Conservation (phyloP, 306 rosid genomes). For the Malus sylvestris region DNA sequence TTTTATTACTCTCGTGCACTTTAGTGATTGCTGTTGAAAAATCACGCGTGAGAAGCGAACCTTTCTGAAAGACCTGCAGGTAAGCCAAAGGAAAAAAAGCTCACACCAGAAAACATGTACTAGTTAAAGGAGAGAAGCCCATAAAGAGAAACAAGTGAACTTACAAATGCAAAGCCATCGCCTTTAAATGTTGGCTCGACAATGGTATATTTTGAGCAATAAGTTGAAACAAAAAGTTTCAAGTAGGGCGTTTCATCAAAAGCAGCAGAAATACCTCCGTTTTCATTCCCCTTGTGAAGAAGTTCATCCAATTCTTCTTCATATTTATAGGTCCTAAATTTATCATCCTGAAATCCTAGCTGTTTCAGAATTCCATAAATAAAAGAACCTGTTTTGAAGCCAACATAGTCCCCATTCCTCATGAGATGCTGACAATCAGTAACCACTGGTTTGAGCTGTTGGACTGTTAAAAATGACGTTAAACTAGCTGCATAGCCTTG, state of each 20-base stretch:
- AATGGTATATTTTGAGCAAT: slow-evolving; percentile 46
- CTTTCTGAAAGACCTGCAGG: slow-evolving; percentile 32
- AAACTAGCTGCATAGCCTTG: slow-evolving; percentile 68
- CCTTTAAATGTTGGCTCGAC: slow-evolving; percentile 35
- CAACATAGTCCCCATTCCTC: slow-evolving; percentile 30
- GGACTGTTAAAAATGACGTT: slow-evolving; percentile 49
- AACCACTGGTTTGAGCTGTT: slow-evolving; percentile 38
- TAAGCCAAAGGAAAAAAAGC: neutral
- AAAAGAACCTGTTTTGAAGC: slow-evolving; percentile 39
- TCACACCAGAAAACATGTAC: neutral
- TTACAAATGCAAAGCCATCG: slow-evolving; percentile 66
- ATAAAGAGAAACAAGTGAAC: neutral
- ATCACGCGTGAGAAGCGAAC: slow-evolving; percentile 46
- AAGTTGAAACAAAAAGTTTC: slow-evolving; percentile 29
- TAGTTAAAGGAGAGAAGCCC: neutral
- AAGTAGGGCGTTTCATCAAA: slow-evolving; percentile 49
- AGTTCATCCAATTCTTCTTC: slow-evolving; percentile 27
- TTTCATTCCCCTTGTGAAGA: slow-evolving; percentile 30
- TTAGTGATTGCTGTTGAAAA: slow-evolving; percentile 43
- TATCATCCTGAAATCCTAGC: slow-evolving; percentile 23
- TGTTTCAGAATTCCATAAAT: slow-evolving; percentile 14
- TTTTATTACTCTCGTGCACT: neutral
- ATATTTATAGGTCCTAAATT: slow-evolving; percentile 11
- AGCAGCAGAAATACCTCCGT: slow-evolving; percentile 47
- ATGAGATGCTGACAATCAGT: slow-evolving; percentile 34